phyloP scores from a whole-genome alignment of 2,329 filamentous ascomycete genomes.

The Colletotrichum neosansevieriae region DNA sequence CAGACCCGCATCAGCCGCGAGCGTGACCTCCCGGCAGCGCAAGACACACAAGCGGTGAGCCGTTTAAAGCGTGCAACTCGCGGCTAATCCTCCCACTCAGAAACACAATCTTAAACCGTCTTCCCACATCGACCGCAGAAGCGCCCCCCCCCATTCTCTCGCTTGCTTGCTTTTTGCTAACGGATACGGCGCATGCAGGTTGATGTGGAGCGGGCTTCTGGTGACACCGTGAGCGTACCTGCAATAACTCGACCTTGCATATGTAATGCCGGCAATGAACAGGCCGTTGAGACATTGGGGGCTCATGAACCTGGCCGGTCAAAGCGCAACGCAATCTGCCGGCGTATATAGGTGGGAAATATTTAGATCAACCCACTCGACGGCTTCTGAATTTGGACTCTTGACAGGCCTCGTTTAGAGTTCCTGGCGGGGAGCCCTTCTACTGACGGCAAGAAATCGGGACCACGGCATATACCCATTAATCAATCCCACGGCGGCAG shows the following conservation, averaged over 20 bases:
- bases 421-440: constrained; percentile 5
- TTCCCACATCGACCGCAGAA: constrained; percentile 5
- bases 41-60: constrained; percentile 21
- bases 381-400: neutral
- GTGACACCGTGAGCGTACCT: constrained; percentile 31
- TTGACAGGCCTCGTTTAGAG: constrained; percentile 10
- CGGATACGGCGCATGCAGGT: constrained; percentile 2
- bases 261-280: constrained; percentile 29
- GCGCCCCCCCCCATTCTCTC: constrained; percentile 11
- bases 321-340: constrained; percentile 34
- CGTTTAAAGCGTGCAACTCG: constrained; percentile 3
- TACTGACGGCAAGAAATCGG: constrained; percentile 2
- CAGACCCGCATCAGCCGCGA: constrained; percentile 21
- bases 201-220: constrained; percentile 19
- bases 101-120: constrained; percentile 13
- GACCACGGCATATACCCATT: constrained; percentile 11
- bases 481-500: constrained; percentile 22
- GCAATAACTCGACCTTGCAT: constrained; percentile 26
- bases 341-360: constrained; percentile 11
- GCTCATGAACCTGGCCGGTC: constrained; percentile 11
- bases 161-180: neutral
- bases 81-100: neutral
- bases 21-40: constrained; percentile 8
- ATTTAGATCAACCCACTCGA: constrained; percentile 1
- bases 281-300: constrained; percentile 32